Evolutionary conservation across 495 filamentous ascomycete genomes (phyloP), one percentile per base, ranked within the genome.

Genomic region (Penicillium coprophilum): DNA sequence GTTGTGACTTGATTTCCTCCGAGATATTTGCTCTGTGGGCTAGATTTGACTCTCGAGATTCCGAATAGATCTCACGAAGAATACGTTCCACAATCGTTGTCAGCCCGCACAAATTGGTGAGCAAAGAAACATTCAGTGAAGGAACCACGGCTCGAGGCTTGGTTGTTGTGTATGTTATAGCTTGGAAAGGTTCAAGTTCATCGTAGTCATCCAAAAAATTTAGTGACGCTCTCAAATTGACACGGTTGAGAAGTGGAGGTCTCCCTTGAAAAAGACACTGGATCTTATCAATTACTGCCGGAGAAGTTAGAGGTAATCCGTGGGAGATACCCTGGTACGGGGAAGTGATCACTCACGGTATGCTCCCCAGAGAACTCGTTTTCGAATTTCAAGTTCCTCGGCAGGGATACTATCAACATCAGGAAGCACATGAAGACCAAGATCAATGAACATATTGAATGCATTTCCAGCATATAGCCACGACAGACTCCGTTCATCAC

Each of bases 391-490:
- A 11, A 75, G 56, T 24, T 78, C 75, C 23, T 79, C 74, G 12
- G 65, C 62, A 24, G 69, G 58, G 19, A 71, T 58, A 10, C 53
- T 67, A 6, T 53, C 56, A 0, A 48, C 12, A 1, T 62, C 55
- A 20, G 64, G 50, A 32, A 65, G 54, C 4, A 75, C 67, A 60
- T 81, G 77, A 8, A 77, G 45, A 0, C 77, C 77, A 7, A 79
- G 60, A 53, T 80, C 77, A 36, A 77, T 78, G 23, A 78, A 74
- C 71, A 77, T 78, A 11, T 66, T 61, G 50, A 76, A 76, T 9
- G 73, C 73, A 44, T 62, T 71, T 2, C 78, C 78, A 2, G 73
- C 68, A 54, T 80, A 78, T 0, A 79, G 58, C 77, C 76, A 81
- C 0, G 76, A 64, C 2, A 70, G 58, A 55, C 76, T 80, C 44